These are phyloP conservation scores for Harrya chromipes DNA, from an alignment of 768 basidiomycete genomes.

Conservation along the genomic window DNA sequence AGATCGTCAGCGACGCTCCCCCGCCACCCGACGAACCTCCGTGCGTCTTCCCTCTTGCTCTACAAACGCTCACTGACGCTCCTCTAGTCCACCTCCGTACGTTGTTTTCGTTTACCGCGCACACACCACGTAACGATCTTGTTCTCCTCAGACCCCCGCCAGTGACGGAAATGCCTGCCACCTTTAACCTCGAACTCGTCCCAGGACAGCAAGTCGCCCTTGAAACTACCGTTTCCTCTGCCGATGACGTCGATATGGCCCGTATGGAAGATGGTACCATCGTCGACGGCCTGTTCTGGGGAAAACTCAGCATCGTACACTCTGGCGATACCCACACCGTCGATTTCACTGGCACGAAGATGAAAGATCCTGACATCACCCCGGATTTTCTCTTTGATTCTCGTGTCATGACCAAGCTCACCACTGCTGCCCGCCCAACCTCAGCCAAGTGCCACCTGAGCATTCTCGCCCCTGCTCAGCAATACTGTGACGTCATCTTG, in stretches of 20 bases:
- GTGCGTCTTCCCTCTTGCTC: constrained; percentile 37
- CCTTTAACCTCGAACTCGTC: constrained; percentile 75
- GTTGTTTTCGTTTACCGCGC: constrained; percentile 24
- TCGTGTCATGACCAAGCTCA: constrained; percentile 72
- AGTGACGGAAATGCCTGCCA: constrained; percentile 82
- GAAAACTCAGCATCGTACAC: constrained; percentile 81
- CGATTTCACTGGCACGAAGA: constrained; percentile 79
- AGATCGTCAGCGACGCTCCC: constrained; percentile 82
- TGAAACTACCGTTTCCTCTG: constrained; percentile 73
- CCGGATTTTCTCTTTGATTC: constrained; percentile 74
- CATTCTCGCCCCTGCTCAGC: constrained; percentile 66
- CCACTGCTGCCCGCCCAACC: constrained; percentile 68
- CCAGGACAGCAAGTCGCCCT: constrained; percentile 80
- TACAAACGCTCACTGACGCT: constrained; percentile 8
- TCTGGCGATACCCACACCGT: constrained; percentile 71
- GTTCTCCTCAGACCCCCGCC: constrained; percentile 50
- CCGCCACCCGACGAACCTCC: constrained; percentile 83
- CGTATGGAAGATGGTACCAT: constrained; percentile 86
- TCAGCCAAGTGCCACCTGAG: constrained; percentile 75
- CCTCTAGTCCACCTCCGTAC: constrained; percentile 48
- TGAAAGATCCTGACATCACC: constrained; percentile 60
- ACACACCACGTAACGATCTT: constrained; percentile 4
- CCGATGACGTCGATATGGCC: constrained; percentile 85
- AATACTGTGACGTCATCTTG: constrained; percentile 79
- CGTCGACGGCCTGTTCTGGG: constrained; percentile 86